Evolutionary conservation across 2,329 filamentous ascomycete genomes (phyloP), one percentile per base, ranked within the genome.

Genomic region (Neurospora sp.): DNA sequence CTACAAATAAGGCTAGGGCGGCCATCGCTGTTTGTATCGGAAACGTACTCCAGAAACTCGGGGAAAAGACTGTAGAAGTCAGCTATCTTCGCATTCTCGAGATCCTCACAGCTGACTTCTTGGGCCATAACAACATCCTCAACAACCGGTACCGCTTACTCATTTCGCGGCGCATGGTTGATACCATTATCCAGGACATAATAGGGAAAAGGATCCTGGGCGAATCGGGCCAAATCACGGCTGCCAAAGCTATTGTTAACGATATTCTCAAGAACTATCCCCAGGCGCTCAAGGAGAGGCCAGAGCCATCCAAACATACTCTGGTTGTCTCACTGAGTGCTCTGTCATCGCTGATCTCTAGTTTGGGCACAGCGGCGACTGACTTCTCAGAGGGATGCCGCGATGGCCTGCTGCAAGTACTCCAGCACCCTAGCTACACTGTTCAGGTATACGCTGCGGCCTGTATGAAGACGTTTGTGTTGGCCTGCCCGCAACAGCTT

Each of bases 351-450:
- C 83, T 99, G 40, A 91, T 97, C 71, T 84, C 86, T 52, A 91
- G 88, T 0, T 84, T 99, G 4, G 95, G 94, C 3, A 95, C 95
- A 23, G 94, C 94, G 2, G 87, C 92, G 40, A 92, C 89, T 72
- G 84, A 83, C 68, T 89, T 97, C 74, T 91, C 93, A 8, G 96
- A 99, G 73, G 79, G 86, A 15, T 97, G 93, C 77, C 88, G 95
- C 67, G 96, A 99, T 78, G 91, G 91, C 4, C 82, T 99, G 39
- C 83, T 98, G 46, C 93, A 97, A 78, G 92, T 97, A 6, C 83
- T 98, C 36, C 92, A 97, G 75, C 96, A 99, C 79, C 93, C 94
- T 0, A 97, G 93, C 80, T 98, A 98, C 79, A 96, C 93, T 4
- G 96, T 99, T 2, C 96, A 99, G 77, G 89, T 98, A 3, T 91